Evolutionary conservation across 225 moss, liverwort and hornwort genomes (phyloP).

Genomic region (Anthoceros angustus): DNA sequence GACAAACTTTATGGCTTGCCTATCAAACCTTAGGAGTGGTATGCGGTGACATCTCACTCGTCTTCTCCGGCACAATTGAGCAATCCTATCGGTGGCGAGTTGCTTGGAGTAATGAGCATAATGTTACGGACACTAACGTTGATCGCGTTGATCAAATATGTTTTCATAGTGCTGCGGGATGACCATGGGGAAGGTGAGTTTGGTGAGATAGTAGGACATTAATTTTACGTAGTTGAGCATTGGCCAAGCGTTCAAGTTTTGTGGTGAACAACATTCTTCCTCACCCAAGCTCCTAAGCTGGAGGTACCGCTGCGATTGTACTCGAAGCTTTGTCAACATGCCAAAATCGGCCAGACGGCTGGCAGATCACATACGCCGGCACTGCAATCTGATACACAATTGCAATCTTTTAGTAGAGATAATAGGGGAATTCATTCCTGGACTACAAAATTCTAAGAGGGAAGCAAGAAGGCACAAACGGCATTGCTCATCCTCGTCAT

Average conservation of each 20-base stretch:
- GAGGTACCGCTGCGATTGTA: neutral
- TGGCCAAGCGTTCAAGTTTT: neutral
- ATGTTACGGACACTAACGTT: neutral
- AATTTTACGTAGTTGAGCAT: neutral
- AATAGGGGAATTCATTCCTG: neutral
- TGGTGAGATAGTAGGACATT: too few relatives aligned
- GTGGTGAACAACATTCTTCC: neutral
- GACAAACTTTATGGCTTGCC: neutral
- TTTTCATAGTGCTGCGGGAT: neutral
- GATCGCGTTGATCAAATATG: neutral
- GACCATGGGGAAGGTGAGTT: neutral
- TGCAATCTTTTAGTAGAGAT: neutral
- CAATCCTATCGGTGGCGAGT: neutral
- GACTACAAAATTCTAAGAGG: neutral
- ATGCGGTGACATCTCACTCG: neutral
- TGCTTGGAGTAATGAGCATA: neutral
- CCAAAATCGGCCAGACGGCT: neutral
- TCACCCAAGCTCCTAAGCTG: neutral
- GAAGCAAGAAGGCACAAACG: neutral
- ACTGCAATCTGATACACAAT: neutral
- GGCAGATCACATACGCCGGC: neutral
- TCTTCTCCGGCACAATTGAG: neutral
- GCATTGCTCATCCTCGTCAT: neutral
- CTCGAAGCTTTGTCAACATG: neutral
- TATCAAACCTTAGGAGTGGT: neutral